Evolutionary conservation across 345 rosid species (phyloP).

Genomic region (Citrus inodora): DNA sequence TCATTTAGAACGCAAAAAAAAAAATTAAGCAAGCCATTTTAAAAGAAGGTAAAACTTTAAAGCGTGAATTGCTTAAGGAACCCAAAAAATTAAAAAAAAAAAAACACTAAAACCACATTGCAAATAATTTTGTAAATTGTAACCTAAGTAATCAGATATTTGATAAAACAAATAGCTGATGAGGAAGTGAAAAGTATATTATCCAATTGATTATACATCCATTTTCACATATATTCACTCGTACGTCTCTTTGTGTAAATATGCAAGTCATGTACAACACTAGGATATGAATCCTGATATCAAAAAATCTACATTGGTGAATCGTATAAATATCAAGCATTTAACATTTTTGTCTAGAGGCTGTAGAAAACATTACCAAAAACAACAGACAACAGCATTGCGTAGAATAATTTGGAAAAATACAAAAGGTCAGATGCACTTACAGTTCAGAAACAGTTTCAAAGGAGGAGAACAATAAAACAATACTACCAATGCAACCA

Average conservation of each 20-base stretch:
- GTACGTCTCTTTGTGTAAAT: no score
- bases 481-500: background rate
- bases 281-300: background rate
- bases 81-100: no score
- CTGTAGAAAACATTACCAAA: background rate
- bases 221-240: background rate
- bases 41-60: background rate
- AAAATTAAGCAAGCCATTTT: background rate
- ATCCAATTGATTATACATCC: background rate
- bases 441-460: background rate
- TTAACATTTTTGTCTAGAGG: no score
- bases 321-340: background rate
- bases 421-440: background rate
- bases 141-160: background rate
- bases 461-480: background rate
- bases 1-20: background rate
- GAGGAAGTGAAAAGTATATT: background rate
- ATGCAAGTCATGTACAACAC: background rate
- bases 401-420: background rate
- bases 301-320: background rate
- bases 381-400: background rate
- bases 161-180: background rate
- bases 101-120: no score
- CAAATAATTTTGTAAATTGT: no score
- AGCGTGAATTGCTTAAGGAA: no score